Evolutionary conservation across 805 yeast species (phyloP), one percentile per base, ranked within the genome.

Genomic region (Teunomyces tritomae): DNA sequence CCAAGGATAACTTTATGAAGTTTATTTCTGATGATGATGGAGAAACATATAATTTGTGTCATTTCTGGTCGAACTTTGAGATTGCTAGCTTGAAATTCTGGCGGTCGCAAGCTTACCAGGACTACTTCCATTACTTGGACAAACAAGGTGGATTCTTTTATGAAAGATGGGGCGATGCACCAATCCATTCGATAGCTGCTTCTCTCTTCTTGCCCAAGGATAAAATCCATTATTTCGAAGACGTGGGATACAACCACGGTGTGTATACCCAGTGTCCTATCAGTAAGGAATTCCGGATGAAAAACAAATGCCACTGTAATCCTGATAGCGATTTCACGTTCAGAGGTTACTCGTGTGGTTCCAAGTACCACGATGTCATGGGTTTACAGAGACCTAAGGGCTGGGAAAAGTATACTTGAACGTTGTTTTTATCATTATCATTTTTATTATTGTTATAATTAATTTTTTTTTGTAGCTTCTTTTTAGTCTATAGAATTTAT

Each of bases 141-240:
- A 64, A 79, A 49, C 78, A 84, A 4, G 96, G 96, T 61, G 96
- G 96, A 6, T 89, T 89, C 71, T 89, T 86, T 71, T 89, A 89
- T 66, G 90, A 87, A 72, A 79, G 96, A 68, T 88, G 96, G 96
- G 96, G 96, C 56, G 96, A 89, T 67, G 96, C 96, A 17, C 96
- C 96, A 29, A 85, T 89, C 37, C 96, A 89, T 66, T 86, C 95
- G 4, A 83, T 89, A 59, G 96, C 94, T 20, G 96, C 89, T 10
- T 73, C 94, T 2, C 71, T 89, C 52, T 87, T 89, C 69, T 64
- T 88, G 63, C 82, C 86, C 47, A 80, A 78, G 62, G 82, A 80
- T 53, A 72, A 85, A 61, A 68, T 89, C 44, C 96, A 89, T 61
- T 63, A 85, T 76, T 90, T 90, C 63, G 85, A 81, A 51, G 96